Base-by-base conservation (phyloP, 257 asterid species). In the Solanum phureja region DNA sequence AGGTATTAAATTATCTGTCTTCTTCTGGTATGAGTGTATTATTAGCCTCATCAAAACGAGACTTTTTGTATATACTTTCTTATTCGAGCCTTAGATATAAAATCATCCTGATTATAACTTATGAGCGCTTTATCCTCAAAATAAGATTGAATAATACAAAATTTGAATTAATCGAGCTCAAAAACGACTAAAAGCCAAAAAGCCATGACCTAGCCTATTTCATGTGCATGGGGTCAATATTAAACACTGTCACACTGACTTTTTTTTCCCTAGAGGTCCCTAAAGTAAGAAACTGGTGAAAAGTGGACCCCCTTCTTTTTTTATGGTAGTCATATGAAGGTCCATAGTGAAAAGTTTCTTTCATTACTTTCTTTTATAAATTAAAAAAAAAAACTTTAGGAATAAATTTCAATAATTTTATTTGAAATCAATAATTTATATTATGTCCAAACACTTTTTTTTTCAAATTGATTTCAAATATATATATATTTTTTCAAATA, bases 231-330 rank as follows among this genome's bases (percentile, higher is more conserved):
- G 44, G 42, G 83, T 33, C 85, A 79, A 44, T 71, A 71, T 79
- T 42, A 27, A 83, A 38, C 40, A 88, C 68, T 23, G 37, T 18
- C 89, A 86, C 85, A 37, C 42, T 33, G 40, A 37, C 75, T 81
- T 81, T 84, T 88, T 52, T 52, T 6, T 3, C 34, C 34, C 34
- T 16, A 71, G 4, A 46, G 62, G 85, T 81, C 85, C 68, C 69
- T 29, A 84, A 62, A 84, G 74, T 31, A 84, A 84, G 86, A 84
- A 83, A 29, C 56, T 56, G 86, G 82, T 84, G 83, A 84, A 58
- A 56, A 37, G 83, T 58, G 86, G 76, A 27, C 56, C 56, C 79
- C 49, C 14, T 38, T 18, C 3, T 14, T 49, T 83, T 33, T 42
- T 46, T 46, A 19, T 81, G 40, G 19, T 44, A 14, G 84, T 12